These are phyloP conservation scores for Mitragyna speciosa DNA, from an alignment of 257 asterid species.

Conservation along the genomic window DNA sequence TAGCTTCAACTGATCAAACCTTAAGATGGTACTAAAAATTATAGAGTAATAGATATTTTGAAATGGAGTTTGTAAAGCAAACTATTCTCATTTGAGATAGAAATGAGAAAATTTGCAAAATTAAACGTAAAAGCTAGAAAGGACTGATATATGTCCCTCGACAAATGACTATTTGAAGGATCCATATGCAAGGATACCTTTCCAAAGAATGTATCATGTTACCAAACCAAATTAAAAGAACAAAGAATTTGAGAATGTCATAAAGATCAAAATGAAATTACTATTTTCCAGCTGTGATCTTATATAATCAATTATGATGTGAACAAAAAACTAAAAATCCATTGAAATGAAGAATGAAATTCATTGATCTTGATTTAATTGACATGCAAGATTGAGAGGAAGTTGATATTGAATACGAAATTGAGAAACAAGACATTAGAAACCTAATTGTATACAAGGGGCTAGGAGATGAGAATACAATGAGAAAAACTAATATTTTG, in stretches of 20 bases:
- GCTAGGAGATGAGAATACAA: neutral
- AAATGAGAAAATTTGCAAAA: neutral
- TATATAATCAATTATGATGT: neutral
- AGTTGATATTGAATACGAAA: neutral
- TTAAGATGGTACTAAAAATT: too few species aligned
- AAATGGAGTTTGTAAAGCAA: too few species aligned
- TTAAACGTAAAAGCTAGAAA: neutral
- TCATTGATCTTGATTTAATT: neutral
- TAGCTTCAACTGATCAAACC: neutral
- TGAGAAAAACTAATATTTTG: neutral
- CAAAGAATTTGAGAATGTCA: neutral
- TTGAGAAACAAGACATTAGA: neutral
- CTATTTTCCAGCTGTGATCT: neutral
- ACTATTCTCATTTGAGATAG: too few species aligned
- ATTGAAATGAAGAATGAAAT: too few species aligned
- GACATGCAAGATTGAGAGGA: neutral
- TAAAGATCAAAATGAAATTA: neutral
- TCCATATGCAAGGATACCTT: too few species aligned
- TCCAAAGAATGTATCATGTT: neutral
- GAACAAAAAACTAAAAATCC: neutral
- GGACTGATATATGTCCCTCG: neutral
- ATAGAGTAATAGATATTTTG: neutral
- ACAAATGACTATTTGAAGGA: too few species aligned
- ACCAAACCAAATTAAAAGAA: neutral
- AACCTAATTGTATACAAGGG: neutral